Percentiles rank a stretch among this genome's conserved stretches.
phyloP scores from a whole-genome alignment of 106 monocot genomes.

The Dendrobium officinale region DNA sequence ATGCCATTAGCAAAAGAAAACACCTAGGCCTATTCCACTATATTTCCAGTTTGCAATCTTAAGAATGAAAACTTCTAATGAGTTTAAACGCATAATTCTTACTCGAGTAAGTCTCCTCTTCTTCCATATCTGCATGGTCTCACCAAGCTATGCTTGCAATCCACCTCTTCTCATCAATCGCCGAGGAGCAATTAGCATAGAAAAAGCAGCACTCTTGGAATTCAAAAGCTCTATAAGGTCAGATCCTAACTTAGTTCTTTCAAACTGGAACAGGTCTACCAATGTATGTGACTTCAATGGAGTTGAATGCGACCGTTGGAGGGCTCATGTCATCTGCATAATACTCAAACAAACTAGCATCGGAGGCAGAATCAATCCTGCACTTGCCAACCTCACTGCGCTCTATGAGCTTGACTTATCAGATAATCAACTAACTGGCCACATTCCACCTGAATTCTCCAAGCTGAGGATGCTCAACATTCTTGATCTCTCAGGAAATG shows the following conservation, averaged over 20 bases:
- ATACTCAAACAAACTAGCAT: constrained; percentile 6
- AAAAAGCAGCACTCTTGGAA: constrained; percentile 27
- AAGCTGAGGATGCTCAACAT: constrained; percentile 9
- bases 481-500: constrained; percentile 26
- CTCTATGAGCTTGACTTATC: constrained; percentile 26
- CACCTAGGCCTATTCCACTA: too few relatives aligned
- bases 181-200: background rate
- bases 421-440: constrained; percentile 24
- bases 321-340: constrained; percentile 14
- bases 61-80: too few relatives aligned
- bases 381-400: constrained; percentile 29
- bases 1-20: too few relatives aligned
- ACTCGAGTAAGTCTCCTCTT: background rate
- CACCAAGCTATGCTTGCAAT: background rate
- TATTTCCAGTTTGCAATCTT: too few relatives aligned
- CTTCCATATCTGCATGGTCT: background rate
- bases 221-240: constrained; percentile 21
- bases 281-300: constrained; percentile 25
- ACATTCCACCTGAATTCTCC: constrained; percentile 28
- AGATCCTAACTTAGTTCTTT: constrained; percentile 2
- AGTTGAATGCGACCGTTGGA: constrained; percentile 24
- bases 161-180: background rate
- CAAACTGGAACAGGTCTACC: constrained; percentile 1
- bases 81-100: too few relatives aligned
- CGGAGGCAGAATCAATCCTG: constrained; percentile 14